Conservation (phyloP, 768 basidiomycete genomes). For the Rhodosporidiobolus sp. region DNA sequence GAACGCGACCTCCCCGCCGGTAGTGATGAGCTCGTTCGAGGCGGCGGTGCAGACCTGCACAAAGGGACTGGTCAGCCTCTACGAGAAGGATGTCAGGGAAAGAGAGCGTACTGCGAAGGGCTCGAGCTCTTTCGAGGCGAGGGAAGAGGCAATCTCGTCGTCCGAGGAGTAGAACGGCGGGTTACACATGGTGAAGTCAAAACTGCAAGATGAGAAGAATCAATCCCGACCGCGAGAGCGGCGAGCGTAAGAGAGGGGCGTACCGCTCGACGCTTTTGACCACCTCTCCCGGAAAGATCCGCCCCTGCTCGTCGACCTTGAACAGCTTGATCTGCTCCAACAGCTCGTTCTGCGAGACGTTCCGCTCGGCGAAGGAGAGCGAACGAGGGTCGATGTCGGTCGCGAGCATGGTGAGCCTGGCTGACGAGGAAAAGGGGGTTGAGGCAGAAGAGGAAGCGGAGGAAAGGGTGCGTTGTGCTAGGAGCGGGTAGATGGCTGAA, state of each 20-base stretch:
- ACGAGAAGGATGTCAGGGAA: not conserved
- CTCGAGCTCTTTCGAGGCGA: slow-evolving; percentile 61
- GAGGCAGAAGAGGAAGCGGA: slow-evolving; percentile 32
- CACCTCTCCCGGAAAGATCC: slow-evolving; percentile 56
- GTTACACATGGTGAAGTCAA: slow-evolving; percentile 89
- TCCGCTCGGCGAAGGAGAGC: slow-evolving; percentile 57
- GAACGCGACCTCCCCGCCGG: slow-evolving; percentile 79
- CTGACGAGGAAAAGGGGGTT: not conserved
- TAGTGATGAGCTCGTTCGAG: slow-evolving; percentile 79
- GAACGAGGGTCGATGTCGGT: slow-evolving; percentile 72
- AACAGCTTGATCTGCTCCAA: slow-evolving; percentile 56
- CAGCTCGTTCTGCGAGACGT: slow-evolving; percentile 62
- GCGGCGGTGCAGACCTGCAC: slow-evolving; percentile 78
- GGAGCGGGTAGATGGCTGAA: slow-evolving; percentile 80
- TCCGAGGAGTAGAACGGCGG: slow-evolving; percentile 85
- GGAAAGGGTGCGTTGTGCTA: slow-evolving; percentile 59
- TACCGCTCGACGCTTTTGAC: slow-evolving; percentile 5
- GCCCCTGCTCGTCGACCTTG: slow-evolving; percentile 45
- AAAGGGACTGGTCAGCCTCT: not conserved
- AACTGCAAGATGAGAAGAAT: slow-evolving; percentile 48
- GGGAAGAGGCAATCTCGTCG: slow-evolving; percentile 63
- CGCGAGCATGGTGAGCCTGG: slow-evolving; percentile 1
- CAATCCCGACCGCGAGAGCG: not conserved
- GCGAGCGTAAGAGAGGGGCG: not conserved
- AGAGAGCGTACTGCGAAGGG: slow-evolving; percentile 65